Percentiles rank a stretch among this genome's conserved stretches.
These are phyloP conservation scores for Camellia oleifera DNA, from an alignment of 179 eudicot species.

Conservation along the genomic window DNA sequence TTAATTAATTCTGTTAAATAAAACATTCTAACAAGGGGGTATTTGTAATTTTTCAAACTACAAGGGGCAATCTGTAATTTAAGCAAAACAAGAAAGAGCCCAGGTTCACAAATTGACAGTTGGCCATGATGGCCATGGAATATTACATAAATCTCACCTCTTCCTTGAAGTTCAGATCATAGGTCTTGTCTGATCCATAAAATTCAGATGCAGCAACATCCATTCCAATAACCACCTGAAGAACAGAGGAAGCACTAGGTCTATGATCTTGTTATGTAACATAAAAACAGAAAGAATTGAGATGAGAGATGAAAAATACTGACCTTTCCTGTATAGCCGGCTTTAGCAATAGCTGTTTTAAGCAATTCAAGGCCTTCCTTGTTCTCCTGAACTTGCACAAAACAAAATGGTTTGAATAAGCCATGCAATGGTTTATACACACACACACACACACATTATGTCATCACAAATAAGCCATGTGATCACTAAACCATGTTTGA, in stretches of 20 bases:
- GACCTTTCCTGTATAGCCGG: constrained; percentile 92
- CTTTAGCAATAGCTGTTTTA: constrained; percentile 91
- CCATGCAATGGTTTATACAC: not conserved
- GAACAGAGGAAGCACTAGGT: not conserved
- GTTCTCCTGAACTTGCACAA: constrained; percentile 64
- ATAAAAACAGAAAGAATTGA: constrained; percentile 5
- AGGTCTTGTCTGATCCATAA: constrained; percentile 76
- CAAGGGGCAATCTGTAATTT: too few relatives aligned
- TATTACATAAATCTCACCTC: constrained; percentile 43
- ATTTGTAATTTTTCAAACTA: too few relatives aligned
- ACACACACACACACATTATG: not conserved
- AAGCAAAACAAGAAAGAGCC: not conserved
- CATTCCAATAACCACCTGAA: constrained; percentile 94
- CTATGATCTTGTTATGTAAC: not conserved
- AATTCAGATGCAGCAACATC: constrained; percentile 99
- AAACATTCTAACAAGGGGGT: too few relatives aligned
- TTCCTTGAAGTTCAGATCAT: constrained; percentile 96
- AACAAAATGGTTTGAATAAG: not conserved
- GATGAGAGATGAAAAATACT: constrained; percentile 8
- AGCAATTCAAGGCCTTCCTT: constrained; percentile 96
- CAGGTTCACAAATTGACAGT: not conserved
- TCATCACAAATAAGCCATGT: not conserved
- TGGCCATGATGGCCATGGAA: not conserved
- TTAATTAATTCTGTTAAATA: too few relatives aligned
- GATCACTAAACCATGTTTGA: constrained; percentile 8